Evolutionary conservation across 108 stramenopile species (phyloP).

Genomic region (Cyclostephanos tholiformis): DNA sequence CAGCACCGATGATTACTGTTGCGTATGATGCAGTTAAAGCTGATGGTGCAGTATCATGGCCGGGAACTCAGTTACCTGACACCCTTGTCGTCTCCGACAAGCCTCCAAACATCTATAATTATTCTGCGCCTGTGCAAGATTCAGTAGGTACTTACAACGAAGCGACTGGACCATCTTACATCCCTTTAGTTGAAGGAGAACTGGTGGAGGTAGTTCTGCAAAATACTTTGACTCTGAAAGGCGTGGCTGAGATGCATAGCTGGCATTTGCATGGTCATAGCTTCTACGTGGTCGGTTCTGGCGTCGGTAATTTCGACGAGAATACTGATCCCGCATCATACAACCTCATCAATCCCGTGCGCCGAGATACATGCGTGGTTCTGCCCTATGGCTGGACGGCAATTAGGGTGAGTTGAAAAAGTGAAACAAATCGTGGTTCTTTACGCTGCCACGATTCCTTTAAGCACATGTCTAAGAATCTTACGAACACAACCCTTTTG

Average conservation of each 20-base stretch:
- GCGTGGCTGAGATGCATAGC: conserved; percentile 43
- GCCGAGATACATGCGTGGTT: conserved; percentile 42
- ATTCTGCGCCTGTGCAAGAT: conserved; percentile 46
- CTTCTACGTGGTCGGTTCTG: conserved; percentile 50
- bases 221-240: conserved; percentile 37
- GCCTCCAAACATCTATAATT: conserved; percentile 40
- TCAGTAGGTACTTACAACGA: conserved; percentile 31
- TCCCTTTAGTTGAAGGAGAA: conserved; percentile 24
- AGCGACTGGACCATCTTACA: conserved; percentile 17
- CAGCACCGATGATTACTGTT: conserved; percentile 10
- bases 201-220: conserved; percentile 34
- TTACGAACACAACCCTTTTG: background rate
- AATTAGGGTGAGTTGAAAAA: conserved; percentile 17
- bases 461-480: background rate
- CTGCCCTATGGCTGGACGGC: conserved; percentile 55
- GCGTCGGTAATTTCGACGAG: conserved; percentile 40
- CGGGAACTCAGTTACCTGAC: conserved; percentile 24
- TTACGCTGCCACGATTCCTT: background rate
- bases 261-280: conserved; percentile 53
- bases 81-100: conserved; percentile 31
- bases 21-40: conserved; percentile 30
- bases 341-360: conserved; percentile 50
- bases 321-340: conserved; percentile 29
- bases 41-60: conserved; percentile 33
- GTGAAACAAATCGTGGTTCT: background rate